Conservation (phyloP, 768 basidiomycete species). For the Gloeopeniophorella convolvens region DNA sequence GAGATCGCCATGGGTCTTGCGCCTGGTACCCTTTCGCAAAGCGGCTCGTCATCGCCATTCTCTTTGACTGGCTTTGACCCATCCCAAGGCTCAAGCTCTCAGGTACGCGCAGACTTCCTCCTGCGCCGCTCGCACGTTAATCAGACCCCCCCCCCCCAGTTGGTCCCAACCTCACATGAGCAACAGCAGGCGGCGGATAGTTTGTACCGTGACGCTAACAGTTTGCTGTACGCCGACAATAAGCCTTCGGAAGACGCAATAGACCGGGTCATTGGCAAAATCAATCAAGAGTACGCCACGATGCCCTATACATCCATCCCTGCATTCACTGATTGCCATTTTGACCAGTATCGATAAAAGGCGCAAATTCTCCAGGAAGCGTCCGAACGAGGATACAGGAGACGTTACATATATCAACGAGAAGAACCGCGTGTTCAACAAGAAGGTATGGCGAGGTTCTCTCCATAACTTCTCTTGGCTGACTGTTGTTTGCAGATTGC, state of each 20-base stretch:
- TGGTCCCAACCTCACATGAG: slow-evolving; percentile 49
- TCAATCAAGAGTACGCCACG: slow-evolving; percentile 87
- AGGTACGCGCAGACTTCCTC: slow-evolving; percentile 27
- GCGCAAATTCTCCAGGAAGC: slow-evolving; percentile 83
- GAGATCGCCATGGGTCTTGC: slow-evolving; percentile 73
- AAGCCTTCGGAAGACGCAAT: slow-evolving; percentile 95
- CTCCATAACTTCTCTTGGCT: neutral
- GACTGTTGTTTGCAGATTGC: slow-evolving; percentile 55
- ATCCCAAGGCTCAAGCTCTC: slow-evolving; percentile 35
- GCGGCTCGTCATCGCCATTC: slow-evolving; percentile 32
- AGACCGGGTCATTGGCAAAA: slow-evolving; percentile 83
- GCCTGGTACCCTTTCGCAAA: slow-evolving; percentile 54
- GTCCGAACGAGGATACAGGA: slow-evolving; percentile 85
- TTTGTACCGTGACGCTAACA: slow-evolving; percentile 91
- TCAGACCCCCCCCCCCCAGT: slow-evolving; percentile 27
- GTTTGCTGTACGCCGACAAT: slow-evolving; percentile 87
- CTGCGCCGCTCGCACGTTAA: neutral
- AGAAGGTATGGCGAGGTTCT: slow-evolving; percentile 54
- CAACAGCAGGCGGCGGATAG: slow-evolving; percentile 70
- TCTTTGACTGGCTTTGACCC: slow-evolving; percentile 48
- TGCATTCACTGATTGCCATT: neutral
- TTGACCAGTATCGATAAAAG: slow-evolving; percentile 75
- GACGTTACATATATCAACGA: slow-evolving; percentile 99
- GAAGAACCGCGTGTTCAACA: slow-evolving; percentile 96
- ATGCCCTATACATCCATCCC: slow-evolving; percentile 1